phyloP scores from a whole-genome alignment of 352 stramenopile species.

The Globisporangium viniferum region DNA sequence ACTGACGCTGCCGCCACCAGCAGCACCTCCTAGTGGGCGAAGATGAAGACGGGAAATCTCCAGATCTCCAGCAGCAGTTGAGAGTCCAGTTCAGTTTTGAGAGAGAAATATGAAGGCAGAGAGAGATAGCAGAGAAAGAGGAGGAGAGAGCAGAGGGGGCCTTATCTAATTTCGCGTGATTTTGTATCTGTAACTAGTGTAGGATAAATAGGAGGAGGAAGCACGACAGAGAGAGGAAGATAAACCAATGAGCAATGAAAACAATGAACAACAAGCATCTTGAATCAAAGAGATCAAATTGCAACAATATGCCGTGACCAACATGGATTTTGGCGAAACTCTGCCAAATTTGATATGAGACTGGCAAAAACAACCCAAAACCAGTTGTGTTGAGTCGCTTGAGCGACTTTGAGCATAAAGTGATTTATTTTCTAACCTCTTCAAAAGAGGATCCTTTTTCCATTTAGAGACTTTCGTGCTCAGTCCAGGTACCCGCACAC shows the following conservation, averaged over 20 bases:
- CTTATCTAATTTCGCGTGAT: constrained; percentile 4
- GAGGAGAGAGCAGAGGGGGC: neutral
- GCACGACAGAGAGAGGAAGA: neutral
- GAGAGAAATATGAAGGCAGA: neutral
- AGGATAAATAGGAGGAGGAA: constrained; percentile 3
- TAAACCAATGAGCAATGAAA: neutral
- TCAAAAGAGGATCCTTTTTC: too few relatives aligned
- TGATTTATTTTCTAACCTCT: too few relatives aligned
- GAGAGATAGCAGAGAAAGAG: neutral
- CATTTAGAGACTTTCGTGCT: too few relatives aligned
- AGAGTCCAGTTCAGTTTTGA: neutral
- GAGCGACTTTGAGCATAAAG: too few relatives aligned
- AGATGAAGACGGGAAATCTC: neutral
- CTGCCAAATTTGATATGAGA: too few relatives aligned
- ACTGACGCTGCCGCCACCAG: neutral
- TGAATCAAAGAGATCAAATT: neutral
- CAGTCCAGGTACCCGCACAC: too few relatives aligned
- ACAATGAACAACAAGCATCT: neutral
- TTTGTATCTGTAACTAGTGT: constrained; percentile 8
- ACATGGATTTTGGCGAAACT: too few relatives aligned
- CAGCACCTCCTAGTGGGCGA: neutral
- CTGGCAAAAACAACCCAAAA: too few relatives aligned
- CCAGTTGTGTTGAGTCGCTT: too few relatives aligned
- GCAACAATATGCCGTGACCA: too few relatives aligned
- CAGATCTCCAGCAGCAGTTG: neutral